Base-by-base conservation (phyloP, 352 stramenopile species). In the Phytophthora pluvialis region DNA sequence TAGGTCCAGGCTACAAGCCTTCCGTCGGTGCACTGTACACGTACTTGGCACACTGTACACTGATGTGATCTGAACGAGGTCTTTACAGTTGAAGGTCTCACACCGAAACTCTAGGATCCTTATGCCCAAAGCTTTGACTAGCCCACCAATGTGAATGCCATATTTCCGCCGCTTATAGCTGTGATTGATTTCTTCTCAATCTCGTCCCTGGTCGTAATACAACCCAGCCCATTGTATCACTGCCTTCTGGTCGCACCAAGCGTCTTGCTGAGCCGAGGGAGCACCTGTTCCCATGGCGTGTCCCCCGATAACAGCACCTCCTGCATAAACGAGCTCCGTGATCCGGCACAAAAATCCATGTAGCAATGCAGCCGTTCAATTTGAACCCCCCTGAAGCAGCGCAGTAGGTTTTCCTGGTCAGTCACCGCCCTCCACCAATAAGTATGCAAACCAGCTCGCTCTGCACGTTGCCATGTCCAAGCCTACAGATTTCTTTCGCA, bases 41-140 rank as follows among this genome's bases (percentile, higher is more conserved):
- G 31, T 35, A 35, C 31, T 35, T 11, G 31, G 6, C 31, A 35
- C 31, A 35, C 31, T 35, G 31, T 35, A 11, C 31, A 35, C 29
- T 60, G 28, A 31, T 42, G 15, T 16, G 39, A 40, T 44, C 21
- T 21, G 21, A 21, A 21, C 35, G 33, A 60, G n/a, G 29, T 53
- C 53, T 61, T 51, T 61, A 61, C 40, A 31, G 53, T 61, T 52
- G 43, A 62, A 46, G 8, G 18, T 32, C 33, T 39, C 43, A 31
- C 51, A 60, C 54, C 54, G 54, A 62, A 62, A 62, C 32, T 60
- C 28, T 40, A 31, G n/a, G n/a, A n/a, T n/a, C n/a, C n/a, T n/a
- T n/a, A 16, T 21, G 38, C 8, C 29, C 42, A 31, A 39, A 49
- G 43, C 15, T 25, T 39, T 31, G n/a, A 38, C 7, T 10, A 26